Percentiles rank a stretch among this genome's conserved stretches.
phyloP scores from a whole-genome alignment of 306 rosid species.

The Malus orientalis region DNA sequence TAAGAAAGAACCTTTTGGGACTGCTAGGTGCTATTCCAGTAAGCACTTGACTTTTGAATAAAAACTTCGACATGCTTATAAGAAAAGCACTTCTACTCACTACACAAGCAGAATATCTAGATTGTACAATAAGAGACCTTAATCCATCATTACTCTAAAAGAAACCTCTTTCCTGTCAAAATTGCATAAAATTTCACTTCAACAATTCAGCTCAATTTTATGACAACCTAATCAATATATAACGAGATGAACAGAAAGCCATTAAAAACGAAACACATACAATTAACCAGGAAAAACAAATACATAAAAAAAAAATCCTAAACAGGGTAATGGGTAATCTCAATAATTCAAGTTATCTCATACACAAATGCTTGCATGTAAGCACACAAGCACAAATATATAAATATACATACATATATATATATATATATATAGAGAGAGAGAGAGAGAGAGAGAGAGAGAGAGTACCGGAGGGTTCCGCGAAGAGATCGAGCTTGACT shows the following conservation, averaged over 20 bases:
- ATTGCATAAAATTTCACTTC: not conserved
- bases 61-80: not conserved
- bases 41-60: not conserved
- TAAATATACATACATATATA: not conserved
- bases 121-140: not conserved
- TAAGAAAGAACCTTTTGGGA: not conserved
- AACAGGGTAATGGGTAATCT: not conserved
- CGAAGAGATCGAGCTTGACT: constrained; percentile 94
- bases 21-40: not conserved
- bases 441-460: not conserved
- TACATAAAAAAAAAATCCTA: not conserved
- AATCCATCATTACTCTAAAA: not conserved
- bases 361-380: not conserved
- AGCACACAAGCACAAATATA: no score
- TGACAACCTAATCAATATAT: not conserved
- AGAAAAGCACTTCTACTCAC: not conserved
- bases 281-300: not conserved
- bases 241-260: not conserved
- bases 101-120: not conserved
- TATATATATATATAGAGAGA: not conserved
- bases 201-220: not conserved
- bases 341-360: not conserved
- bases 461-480: constrained; percentile 90
- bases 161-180: not conserved
- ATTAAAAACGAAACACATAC: not conserved